A percentile compares a stretch with the other conserved stretches of the same genome.
Conservation (phyloP, 2,329 filamentous ascomycete species). For the Colletotrichum shisoi region DNA sequence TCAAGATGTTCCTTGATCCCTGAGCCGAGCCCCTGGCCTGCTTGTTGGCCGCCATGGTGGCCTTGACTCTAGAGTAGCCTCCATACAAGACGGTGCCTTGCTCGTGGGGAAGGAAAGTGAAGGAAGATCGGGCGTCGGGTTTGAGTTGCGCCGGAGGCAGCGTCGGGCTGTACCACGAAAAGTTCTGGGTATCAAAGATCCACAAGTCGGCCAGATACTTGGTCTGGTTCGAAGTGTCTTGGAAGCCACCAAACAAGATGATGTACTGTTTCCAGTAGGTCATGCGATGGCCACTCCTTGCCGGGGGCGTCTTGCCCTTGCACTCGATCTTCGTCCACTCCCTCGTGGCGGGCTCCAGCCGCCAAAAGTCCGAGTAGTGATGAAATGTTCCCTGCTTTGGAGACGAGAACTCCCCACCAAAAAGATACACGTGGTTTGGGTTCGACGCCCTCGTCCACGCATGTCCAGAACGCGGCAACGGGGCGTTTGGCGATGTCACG, state of each 20-base stretch:
- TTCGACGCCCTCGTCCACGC: constrained; percentile 93
- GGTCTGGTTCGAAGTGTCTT: constrained; percentile 93
- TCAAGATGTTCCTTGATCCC: constrained; percentile 75
- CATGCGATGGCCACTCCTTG: constrained; percentile 92
- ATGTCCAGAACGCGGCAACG: constrained; percentile 88
- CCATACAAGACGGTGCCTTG: constrained; percentile 89
- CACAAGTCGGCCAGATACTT: constrained; percentile 94
- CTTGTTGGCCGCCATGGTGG: constrained; percentile 67
- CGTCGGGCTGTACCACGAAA: constrained; percentile 80
- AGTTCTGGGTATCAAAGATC: constrained; percentile 92
- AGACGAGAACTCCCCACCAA: constrained; percentile 94
- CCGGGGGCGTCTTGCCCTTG: constrained; percentile 79
- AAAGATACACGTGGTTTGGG: constrained; percentile 83
- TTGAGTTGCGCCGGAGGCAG: constrained; percentile 82
- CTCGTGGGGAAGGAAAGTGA: constrained; percentile 90
- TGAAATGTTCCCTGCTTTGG: constrained; percentile 99
- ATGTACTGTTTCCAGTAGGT: constrained; percentile 98
- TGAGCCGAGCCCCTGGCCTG: constrained; percentile 68
- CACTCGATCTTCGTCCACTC: constrained; percentile 93
- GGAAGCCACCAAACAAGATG: constrained; percentile 93
- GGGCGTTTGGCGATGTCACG: constrained; percentile 89
- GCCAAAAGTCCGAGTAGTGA: constrained; percentile 99
- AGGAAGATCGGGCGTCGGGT: constrained; percentile 89
- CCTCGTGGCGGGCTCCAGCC: constrained; percentile 79
- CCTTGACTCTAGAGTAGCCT: constrained; percentile 91